Conservation (phyloP, 768 basidiomycete genomes). For the Podaxis sp. region DNA sequence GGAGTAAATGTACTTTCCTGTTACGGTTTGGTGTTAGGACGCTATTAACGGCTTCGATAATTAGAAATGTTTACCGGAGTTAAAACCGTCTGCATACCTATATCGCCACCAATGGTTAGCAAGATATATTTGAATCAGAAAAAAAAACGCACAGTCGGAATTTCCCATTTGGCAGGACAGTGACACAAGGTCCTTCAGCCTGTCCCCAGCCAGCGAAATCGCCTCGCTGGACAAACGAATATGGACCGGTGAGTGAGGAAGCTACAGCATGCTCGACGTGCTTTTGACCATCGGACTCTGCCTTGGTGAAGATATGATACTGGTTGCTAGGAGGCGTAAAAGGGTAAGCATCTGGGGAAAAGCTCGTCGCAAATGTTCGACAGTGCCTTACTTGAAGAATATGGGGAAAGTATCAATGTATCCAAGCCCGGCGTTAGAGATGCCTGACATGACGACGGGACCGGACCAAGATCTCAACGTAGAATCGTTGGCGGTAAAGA, state of each 20-base stretch:
- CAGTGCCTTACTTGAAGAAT: conserved; percentile 28
- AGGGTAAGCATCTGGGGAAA: background rate
- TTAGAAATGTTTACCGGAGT: conserved; percentile 19
- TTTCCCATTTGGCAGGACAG: conserved; percentile 30
- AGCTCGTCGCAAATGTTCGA: background rate
- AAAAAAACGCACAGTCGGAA: conserved; percentile 29
- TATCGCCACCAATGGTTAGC: background rate
- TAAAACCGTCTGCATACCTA: conserved; percentile 34
- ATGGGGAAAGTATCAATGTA: conserved; percentile 37
- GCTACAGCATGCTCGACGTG: conserved; percentile 32
- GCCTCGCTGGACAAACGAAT: conserved; percentile 33
- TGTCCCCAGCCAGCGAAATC: conserved; percentile 36
- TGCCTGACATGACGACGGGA: conserved; percentile 33
- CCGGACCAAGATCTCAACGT: conserved; percentile 30
- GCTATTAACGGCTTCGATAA: background rate
- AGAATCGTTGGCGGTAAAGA: conserved; percentile 31
- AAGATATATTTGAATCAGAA: background rate
- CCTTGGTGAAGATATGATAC: conserved; percentile 36
- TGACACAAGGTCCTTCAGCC: conserved; percentile 33
- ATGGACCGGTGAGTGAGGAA: conserved; percentile 32
- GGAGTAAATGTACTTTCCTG: conserved; percentile 35
- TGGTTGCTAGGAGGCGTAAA: conserved; percentile 23
- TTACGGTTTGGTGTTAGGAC: background rate
- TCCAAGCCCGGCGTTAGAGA: conserved; percentile 33
- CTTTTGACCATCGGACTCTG: conserved; percentile 32